Evolutionary conservation across 2,329 filamentous ascomycete genomes (phyloP).

Genomic region (Cladobotryum protrusum): DNA sequence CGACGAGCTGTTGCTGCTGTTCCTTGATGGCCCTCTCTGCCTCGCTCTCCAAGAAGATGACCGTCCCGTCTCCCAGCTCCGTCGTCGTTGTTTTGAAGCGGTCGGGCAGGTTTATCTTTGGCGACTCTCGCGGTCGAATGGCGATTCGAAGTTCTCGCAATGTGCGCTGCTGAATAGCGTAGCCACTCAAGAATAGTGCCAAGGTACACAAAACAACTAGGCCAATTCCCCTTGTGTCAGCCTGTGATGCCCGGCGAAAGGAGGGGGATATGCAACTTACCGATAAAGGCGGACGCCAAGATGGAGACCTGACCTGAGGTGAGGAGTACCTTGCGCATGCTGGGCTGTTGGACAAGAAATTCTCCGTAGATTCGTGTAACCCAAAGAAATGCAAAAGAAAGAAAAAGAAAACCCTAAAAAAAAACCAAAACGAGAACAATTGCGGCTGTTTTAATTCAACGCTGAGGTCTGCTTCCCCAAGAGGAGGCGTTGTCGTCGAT

Average conservation of each 20-base stretch:
- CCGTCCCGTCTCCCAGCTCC: constrained; percentile 41
- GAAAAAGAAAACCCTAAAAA: not conserved
- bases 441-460: not conserved
- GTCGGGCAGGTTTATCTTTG: constrained; percentile 46
- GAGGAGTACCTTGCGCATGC: constrained; percentile 48
- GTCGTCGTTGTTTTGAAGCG: constrained; percentile 41
- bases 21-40: constrained; percentile 23
- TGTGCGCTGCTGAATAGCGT: constrained; percentile 80
- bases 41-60: constrained; percentile 34
- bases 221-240: constrained; percentile 6
- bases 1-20: constrained; percentile 16
- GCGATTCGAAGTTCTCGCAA: constrained; percentile 69
- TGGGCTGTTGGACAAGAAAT: not conserved
- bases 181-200: constrained; percentile 81
- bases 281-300: constrained; percentile 55
- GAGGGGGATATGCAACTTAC: constrained; percentile 37
- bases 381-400: not conserved
- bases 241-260: constrained; percentile 15
- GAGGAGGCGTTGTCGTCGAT: not conserved
- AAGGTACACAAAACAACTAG: constrained; percentile 70
- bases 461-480: not conserved
- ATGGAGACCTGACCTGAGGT: constrained; percentile 66
- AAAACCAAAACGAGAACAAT: no score
- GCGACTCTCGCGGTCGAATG: constrained; percentile 48
- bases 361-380: not conserved